Evolutionary conservation across 1,284 basidiomycete species (phyloP).

Genomic region (Coniophora puteana): DNA sequence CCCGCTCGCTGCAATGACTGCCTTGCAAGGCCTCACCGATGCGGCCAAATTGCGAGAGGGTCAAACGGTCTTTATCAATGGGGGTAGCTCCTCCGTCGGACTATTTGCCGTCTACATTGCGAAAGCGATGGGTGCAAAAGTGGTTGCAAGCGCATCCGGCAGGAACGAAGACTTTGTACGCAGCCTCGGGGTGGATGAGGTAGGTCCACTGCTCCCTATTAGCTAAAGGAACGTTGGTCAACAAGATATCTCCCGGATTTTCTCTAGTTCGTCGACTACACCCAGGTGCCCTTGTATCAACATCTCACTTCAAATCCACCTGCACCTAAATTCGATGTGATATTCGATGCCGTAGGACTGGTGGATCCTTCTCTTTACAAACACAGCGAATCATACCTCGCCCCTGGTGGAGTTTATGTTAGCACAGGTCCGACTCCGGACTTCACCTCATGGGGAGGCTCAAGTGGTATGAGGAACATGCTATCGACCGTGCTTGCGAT

Average conservation of each 20-base stretch:
- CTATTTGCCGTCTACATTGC: conserved; percentile 63
- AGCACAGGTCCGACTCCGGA: conserved; percentile 38
- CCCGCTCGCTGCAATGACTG: conserved; percentile 51
- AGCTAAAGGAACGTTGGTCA: too few species aligned
- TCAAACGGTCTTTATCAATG: conserved; percentile 59
- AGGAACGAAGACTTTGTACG: conserved; percentile 46
- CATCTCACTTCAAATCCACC: conserved; percentile 35
- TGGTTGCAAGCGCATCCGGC: conserved; percentile 52
- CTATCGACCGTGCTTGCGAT: conserved; percentile 24
- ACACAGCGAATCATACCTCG: conserved; percentile 40
- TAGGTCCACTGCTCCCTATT: conserved; percentile 9
- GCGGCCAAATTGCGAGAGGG: conserved; percentile 38
- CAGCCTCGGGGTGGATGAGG: conserved; percentile 39
- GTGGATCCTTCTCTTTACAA: conserved; percentile 35
- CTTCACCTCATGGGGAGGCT: conserved; percentile 13
- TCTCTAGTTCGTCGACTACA: conserved; percentile 55
- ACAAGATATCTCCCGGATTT: neutral
- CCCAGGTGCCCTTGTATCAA: conserved; percentile 39
- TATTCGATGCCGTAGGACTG: conserved; percentile 38
- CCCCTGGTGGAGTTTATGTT: conserved; percentile 38
- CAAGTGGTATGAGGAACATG: conserved; percentile 25
- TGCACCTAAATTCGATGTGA: conserved; percentile 36
- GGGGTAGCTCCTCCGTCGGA: conserved; percentile 63
- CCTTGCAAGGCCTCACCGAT: conserved; percentile 47
- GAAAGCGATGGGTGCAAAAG: conserved; percentile 50